Percentiles rank a stretch among this genome's conserved stretches.
Evolutionary conservation across 164 flowering plant genomes (phyloP).

Genomic region (Piper betle): DNA sequence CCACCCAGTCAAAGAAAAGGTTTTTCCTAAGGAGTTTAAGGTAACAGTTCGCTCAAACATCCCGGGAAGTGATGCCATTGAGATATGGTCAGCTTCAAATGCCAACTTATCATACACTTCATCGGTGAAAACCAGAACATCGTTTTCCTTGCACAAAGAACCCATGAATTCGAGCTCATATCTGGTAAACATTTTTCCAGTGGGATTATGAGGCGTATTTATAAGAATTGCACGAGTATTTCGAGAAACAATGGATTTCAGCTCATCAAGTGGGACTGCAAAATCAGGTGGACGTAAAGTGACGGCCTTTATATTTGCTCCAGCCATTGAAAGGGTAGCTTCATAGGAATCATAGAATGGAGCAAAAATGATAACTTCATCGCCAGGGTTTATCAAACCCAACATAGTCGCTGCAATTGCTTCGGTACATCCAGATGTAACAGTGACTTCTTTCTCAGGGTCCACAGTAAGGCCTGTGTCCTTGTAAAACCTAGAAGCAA

Average conservation of each 20-base stretch:
- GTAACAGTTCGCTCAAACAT: conserved; percentile 97
- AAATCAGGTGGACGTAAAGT: conserved; percentile 86
- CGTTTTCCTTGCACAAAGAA: conserved; percentile 77
- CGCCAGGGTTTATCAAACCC: conserved; percentile 91
- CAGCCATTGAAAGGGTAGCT: conserved; percentile 95
- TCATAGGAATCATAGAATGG: conserved; percentile 97
- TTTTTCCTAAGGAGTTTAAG: conserved; percentile 88
- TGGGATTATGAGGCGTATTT: conserved; percentile 95
- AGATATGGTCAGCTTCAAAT: conserved; percentile 92
- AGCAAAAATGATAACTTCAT: conserved; percentile 89
- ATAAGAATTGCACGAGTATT: conserved; percentile 78
- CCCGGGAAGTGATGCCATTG: conserved; percentile 91
- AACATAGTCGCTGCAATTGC: conserved; percentile 92
- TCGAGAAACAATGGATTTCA: conserved; percentile 49
- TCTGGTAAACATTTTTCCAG: conserved; percentile 82
- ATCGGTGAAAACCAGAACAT: conserved; percentile 72
- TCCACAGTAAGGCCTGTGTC: conserved; percentile 76
- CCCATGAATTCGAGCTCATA: conserved; percentile 69
- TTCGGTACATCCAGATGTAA: conserved; percentile 99
- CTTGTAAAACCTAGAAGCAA: conserved; percentile 68
- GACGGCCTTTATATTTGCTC: conserved; percentile 59
- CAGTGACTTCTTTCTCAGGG: conserved; percentile 91
- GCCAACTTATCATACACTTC: conserved; percentile 94
- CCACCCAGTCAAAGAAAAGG: conserved; percentile 97
- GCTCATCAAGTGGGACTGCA: conserved; percentile 67